Base-by-base conservation (phyloP, 352 stramenopile genomes). In the Globisporangium apiculatum region DNA sequence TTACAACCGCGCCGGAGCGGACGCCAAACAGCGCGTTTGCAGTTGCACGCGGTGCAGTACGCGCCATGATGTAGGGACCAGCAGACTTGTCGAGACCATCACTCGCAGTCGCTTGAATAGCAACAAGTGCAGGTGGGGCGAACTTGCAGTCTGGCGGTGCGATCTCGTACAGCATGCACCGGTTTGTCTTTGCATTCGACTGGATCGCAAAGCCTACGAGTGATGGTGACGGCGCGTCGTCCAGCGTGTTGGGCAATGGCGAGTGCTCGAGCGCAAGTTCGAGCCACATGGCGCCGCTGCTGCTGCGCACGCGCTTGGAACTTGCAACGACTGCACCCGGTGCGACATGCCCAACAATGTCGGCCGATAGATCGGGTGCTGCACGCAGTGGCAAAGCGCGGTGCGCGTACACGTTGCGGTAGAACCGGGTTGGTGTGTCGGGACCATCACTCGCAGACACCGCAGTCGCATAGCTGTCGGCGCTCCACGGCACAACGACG, bases 161-260 rank as follows among this genome's bases (percentile, higher is more conserved):
- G 40, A 91, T 86, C 61, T 91, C 82, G 51, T 85, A 77, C 1
- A 91, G 69, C 75, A 91, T 84, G 49, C 77, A 88, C 7, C 72
- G 70, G 46, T 91, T 91, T 2, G 76, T 89, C 66, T 86, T 88
- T 43, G 79, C 77, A 48, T 87, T 88, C 12, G 75, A 87, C 62
- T 89, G 81, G 52, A 91, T 84, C n/a, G 64, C 77, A 38, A 84
- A 91, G 35, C 78, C 81, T 40, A 31, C 24, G 24, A 3, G 24
- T 31, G 24, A 3, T 31, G 24, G 24, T 31, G 24, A 31, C 24
- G 24, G 24, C 24, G 24, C 24, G 24, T 31, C 24, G 24, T 31
- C 24, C 24, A 31, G 24, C 24, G 24, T 55, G 57, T 0, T 57
- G 61, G 11, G 61, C 67, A 31, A 31, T 31, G 24, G 24, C 24